These are phyloP conservation scores for Camelina laxa DNA, from an alignment of 345 rosid genomes.

Conservation along the genomic window DNA sequence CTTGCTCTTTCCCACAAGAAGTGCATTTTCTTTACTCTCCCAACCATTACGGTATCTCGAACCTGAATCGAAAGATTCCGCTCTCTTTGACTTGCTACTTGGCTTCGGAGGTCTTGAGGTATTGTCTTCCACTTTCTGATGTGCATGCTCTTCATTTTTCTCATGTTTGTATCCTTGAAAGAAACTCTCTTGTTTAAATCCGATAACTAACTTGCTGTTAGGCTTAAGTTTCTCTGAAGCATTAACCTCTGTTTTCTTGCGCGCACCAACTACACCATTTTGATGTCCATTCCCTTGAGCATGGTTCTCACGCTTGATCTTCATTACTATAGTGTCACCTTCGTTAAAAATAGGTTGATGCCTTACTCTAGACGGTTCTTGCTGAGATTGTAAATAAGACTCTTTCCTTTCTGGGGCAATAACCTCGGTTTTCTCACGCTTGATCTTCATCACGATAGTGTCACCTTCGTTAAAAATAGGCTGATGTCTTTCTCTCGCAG, in stretches of 20 bases:
- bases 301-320: constrained; percentile 46
- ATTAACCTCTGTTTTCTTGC: constrained; percentile 47
- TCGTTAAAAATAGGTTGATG: constrained; percentile 40
- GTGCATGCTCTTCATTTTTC: constrained; percentile 45
- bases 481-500: constrained; percentile 41
- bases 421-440: constrained; percentile 47
- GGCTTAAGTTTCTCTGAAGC: constrained; percentile 49
- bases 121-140: constrained; percentile 48
- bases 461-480: constrained; percentile 32
- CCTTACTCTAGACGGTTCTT: constrained; percentile 42
- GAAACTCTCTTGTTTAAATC: constrained; percentile 49
- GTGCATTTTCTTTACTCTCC: constrained; percentile 57
- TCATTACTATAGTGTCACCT: constrained; percentile 44
- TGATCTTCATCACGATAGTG: constrained; percentile 41
- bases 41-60: constrained; percentile 43
- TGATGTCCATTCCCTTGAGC: constrained; percentile 49
- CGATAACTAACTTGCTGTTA: constrained; percentile 48
- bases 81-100: constrained; percentile 55
- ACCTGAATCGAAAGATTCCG: constrained; percentile 40
- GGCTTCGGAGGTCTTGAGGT: constrained; percentile 51
- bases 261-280: constrained; percentile 45
- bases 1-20: constrained; percentile 39
- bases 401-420: constrained; percentile 45
- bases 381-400: constrained; percentile 43
- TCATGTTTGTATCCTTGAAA: constrained; percentile 50